Percentiles rank a stretch among this genome's conserved stretches.
phyloP scores from a whole-genome alignment of 495 filamentous ascomycete species.

The Penicillium parvum region DNA sequence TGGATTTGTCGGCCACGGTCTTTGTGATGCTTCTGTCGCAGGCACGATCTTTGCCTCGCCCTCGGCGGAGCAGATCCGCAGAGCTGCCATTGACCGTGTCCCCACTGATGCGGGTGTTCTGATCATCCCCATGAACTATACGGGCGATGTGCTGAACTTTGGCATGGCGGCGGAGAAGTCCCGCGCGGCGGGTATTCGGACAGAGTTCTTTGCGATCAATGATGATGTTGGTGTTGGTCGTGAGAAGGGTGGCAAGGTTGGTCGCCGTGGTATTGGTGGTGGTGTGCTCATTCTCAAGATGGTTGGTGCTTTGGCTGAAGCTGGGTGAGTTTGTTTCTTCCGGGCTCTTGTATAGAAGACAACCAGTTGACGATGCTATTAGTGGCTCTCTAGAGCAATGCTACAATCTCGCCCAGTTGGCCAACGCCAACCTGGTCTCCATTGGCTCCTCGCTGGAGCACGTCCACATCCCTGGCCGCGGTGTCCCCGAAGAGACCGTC shows the following conservation, averaged over 20 bases:
- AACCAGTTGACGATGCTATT: too few species aligned
- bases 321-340: conserved; percentile 43
- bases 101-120: conserved; percentile 69
- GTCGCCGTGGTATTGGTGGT: conserved; percentile 84
- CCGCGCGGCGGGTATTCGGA: conserved; percentile 68
- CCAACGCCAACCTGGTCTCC: conserved; percentile 72
- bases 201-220: conserved; percentile 92
- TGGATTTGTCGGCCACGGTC: conserved; percentile 62
- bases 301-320: conserved; percentile 76
- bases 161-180: conserved; percentile 94
- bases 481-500: conserved; percentile 50
- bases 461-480: conserved; percentile 87
- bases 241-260: conserved; percentile 80
- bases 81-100: conserved; percentile 67
- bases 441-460: conserved; percentile 84
- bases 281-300: conserved; percentile 90
- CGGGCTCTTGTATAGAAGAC: not conserved
- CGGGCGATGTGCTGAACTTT: conserved; percentile 85
- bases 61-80: conserved; percentile 78
- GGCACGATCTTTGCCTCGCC: conserved; percentile 94
- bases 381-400: conserved; percentile 61
- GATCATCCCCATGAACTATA: conserved; percentile 64
- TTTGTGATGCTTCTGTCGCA: conserved; percentile 82
- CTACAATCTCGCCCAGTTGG: conserved; percentile 62
- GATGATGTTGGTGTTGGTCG: conserved; percentile 94